Evolutionary conservation across 805 yeast species (phyloP).

Genomic region (Gaillardinia entomophila): DNA sequence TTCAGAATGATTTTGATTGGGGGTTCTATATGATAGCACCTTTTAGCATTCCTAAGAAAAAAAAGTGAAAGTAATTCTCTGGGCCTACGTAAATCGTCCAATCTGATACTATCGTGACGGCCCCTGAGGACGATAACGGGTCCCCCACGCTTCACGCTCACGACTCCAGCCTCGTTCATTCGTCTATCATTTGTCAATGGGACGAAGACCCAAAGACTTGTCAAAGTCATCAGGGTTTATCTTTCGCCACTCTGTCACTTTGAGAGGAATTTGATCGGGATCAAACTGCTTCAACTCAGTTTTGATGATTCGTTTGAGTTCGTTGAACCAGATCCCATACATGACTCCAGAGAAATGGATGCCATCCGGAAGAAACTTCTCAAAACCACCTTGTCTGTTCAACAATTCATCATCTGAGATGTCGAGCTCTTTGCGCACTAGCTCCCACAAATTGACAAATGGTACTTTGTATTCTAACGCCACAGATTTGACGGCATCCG

Average conservation of each 20-base stretch:
- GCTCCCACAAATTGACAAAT: conserved; percentile 49
- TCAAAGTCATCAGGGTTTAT: conserved; percentile 7
- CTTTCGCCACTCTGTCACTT: conserved; percentile 39
- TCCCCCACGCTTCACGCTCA: too few relatives aligned
- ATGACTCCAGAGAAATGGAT: conserved; percentile 55
- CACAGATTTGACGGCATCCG: conserved; percentile 42
- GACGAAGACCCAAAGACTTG: too few relatives aligned
- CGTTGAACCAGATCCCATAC: conserved; percentile 45
- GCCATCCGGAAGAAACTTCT: conserved; percentile 39
- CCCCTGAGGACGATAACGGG: too few relatives aligned
- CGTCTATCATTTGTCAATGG: too few relatives aligned
- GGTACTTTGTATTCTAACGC: conserved; percentile 48
- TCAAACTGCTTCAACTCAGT: conserved; percentile 42
- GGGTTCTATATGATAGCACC: too few relatives aligned
- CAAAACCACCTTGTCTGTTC: conserved; percentile 19
- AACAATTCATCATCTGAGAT: conserved; percentile 35
- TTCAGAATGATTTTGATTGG: too few relatives aligned
- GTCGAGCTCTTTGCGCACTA: conserved; percentile 29
- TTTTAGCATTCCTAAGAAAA: too few relatives aligned
- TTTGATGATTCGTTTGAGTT: conserved; percentile 33
- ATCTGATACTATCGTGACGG: too few relatives aligned
- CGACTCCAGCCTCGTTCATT: too few relatives aligned
- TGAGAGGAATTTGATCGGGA: conserved; percentile 33
- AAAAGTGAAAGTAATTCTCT: too few relatives aligned
- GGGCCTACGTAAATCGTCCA: too few relatives aligned